Conservation (phyloP, 305 asterid genomes). For the Fraxinus latifolia region DNA sequence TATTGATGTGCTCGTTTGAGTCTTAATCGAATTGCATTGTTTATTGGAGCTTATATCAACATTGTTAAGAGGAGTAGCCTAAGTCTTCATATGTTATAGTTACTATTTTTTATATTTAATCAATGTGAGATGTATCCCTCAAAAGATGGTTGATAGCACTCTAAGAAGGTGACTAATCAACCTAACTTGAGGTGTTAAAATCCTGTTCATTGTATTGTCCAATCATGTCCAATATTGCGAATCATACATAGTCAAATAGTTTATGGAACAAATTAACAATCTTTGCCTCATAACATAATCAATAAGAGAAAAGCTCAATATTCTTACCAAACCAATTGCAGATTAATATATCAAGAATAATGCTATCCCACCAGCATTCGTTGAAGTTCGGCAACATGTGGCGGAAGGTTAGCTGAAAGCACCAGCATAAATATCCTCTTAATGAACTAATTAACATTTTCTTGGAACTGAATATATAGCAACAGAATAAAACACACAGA, state of each 20-base stretch:
- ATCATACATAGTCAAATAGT: background rate
- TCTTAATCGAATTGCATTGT: background rate
- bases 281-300: constrained; percentile 9
- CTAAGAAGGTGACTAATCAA: background rate
- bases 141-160: background rate
- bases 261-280: constrained; percentile 8
- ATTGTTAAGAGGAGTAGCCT: background rate
- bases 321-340: constrained; percentile 97
- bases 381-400: constrained; percentile 98
- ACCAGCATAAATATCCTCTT: constrained; percentile 17
- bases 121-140: background rate
- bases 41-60: background rate
- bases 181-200: background rate
- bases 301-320: constrained; percentile 1
- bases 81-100: background rate
- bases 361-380: constrained; percentile 99
- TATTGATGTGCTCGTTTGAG: background rate
- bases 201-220: background rate
- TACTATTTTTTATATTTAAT: background rate
- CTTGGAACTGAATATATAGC: constrained; percentile 3
- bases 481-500: constrained; percentile 19
- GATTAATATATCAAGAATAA: constrained; percentile 85
- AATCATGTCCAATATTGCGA: background rate
- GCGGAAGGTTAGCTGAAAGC: constrained; percentile 84
- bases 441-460: constrained; percentile 6